These are phyloP conservation scores for Colletotrichum plurivorum DNA, from an alignment of 2,329 filamentous ascomycete species.

Conservation along the genomic window DNA sequence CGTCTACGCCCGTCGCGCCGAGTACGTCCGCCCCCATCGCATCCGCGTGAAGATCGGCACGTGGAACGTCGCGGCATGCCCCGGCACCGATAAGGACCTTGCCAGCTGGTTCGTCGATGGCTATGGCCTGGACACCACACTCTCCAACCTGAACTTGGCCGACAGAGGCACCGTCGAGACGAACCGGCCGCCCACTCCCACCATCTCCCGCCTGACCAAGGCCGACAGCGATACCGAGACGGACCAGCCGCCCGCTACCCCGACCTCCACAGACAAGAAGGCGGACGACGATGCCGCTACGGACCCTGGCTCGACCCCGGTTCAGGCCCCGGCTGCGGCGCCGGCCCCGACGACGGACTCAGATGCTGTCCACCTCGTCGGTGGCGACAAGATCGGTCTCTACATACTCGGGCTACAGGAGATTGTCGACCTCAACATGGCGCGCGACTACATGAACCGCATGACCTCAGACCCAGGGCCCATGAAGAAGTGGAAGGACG, in stretches of 20 bases:
- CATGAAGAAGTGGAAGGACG: constrained; percentile 84
- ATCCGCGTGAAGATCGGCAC: constrained; percentile 91
- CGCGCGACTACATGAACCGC: constrained; percentile 81
- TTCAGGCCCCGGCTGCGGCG: constrained; percentile 45
- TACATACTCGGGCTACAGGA: constrained; percentile 95
- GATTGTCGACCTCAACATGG: constrained; percentile 86
- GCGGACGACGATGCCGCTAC: constrained; percentile 55
- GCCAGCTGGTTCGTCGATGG: constrained; percentile 89
- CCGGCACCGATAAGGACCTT: constrained; percentile 89
- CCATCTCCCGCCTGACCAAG: neutral
- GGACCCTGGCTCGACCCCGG: constrained; percentile 57
- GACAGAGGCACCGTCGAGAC: constrained; percentile 54
- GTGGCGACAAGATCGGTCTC: constrained; percentile 81
- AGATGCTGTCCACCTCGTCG: constrained; percentile 61
- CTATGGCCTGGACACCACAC: constrained; percentile 75
- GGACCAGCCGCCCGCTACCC: constrained; percentile 4
- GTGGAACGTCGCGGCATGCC: constrained; percentile 93
- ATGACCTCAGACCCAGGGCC: constrained; percentile 80
- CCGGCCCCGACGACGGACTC: constrained; percentile 44
- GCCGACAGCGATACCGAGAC: constrained; percentile 54
- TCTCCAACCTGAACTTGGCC: constrained; percentile 68
- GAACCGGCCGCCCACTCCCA: constrained; percentile 1
- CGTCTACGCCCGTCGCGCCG: constrained; percentile 79
- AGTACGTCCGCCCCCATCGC: constrained; percentile 82
- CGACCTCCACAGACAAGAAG: constrained; percentile 4